Base-by-base conservation (phyloP, 306 rosid genomes). In the Heteromeles arbutifolia region DNA sequence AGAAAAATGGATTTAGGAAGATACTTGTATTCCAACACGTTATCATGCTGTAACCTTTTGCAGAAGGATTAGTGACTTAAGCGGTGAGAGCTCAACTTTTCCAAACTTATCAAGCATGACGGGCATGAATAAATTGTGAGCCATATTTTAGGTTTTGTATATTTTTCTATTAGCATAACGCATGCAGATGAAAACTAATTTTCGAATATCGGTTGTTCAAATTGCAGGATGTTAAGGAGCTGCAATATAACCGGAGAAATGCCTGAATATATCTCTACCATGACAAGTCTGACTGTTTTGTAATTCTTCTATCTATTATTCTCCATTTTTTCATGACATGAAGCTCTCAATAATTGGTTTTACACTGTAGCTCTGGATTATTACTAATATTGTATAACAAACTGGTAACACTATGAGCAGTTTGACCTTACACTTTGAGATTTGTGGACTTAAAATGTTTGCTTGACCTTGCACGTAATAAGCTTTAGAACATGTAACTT, bases 11-110 rank as follows among this genome's bases (percentile, higher is more conserved):
- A 12, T 6, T 18, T n/a, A 56, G n/a, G 4, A 19, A 29, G 13
- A 43, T 17, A 65, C 62, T 45, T 78, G 21, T 25, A 28, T 22
- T 26, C 25, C 26, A 43, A 25, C 8, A 31, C 15, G 17, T 62
- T 41, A 6, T 61, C n/a, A 53, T 67, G 62, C 24, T 44, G 41
- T 37, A 37, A 83, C 56, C 74, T 59, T 28, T 32, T 75, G 72
- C 75, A 83, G 86, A 72, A 66, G 75, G 48, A 70, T 83, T 59
- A 76, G 83, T 70, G 86, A 83, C 75, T 66, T 83, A 52, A 7
- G 58, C 7, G 78, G 83, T 45, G 78, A 59, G 67, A 73, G 67
- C 28, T 70, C 83, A 21, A 44, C 12, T 14, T 75, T 83, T 59
- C 81, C 86, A 17, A 37, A 57, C 19, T 70, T 83, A 31, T 56